Base-by-base conservation (phyloP, 345 rosid genomes). In the Clarkia xantiana region DNA sequence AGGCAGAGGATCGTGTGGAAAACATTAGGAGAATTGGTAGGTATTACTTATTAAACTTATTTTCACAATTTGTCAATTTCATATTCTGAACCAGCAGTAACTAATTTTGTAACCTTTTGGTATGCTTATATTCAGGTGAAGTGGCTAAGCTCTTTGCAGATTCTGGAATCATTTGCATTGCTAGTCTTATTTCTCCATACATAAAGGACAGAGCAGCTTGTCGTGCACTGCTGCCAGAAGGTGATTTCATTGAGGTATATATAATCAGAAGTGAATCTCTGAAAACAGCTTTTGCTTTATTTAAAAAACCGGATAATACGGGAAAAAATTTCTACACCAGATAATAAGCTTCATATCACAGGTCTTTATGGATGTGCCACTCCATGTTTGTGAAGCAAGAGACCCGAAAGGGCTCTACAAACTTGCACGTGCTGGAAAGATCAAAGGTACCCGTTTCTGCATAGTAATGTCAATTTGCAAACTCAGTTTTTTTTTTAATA, bases 361-460 rank as follows among this genome's bases (percentile, higher is more conserved):
- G 91, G 88, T 86, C 18, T 80, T 79, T 57, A 70, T 78, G 88
- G 74, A 86, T 64, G 86, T 72, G 50, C 63, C 95, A 3, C 85
- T 79, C 47, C 62, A 72, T 12, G 73, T 77, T 55, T 86, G 93
- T 19, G 95, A 86, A 70, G 78, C 73, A 1, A 82, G 88, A 54
- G 93, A 86, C 58, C 84, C 93, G 3, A 82, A 86, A 71, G 93
- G 93, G 56, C 71, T 82, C 1, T 82, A 86, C 74, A 79, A 76
- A 70, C 84, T 80, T 55, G 95, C 93, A 49, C 77, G 95, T 48
- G 81, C 88, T 0, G 93, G 95, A 61, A 86, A 80, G 67, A 77
- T 86, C 62, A 82, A 72, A 78, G 84, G 95, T 79, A 66, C 8
- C 1, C 42, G 40, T 42, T 17, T 49, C 22, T n/a, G 4, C 14